Evolutionary conservation across 305 asterid species (phyloP), one percentile per base, ranked within the genome.

Genomic region (Solanum hybrid): DNA sequence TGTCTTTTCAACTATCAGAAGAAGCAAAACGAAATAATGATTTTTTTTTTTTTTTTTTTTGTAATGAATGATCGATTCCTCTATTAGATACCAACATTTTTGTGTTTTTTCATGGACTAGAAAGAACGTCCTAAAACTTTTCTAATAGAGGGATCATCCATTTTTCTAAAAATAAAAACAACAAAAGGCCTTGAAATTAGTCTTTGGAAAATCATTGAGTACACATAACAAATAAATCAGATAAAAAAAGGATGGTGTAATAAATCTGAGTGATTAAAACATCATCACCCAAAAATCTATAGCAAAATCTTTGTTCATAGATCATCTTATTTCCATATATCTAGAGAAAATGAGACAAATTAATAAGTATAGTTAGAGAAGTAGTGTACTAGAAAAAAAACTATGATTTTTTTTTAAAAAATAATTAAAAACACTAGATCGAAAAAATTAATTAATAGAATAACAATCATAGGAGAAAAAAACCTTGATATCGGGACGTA

Each of bases 401-500:
- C n/a, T n/a, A n/a, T n/a, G n/a, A n/a, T n/a, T 27, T 73, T 27
- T 27, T 73, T 72, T 70, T 37, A 32, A 32, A 7, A 36, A 11
- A n/a, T n/a, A n/a, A n/a, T n/a, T n/a, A 2, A 41, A 45, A n/a
- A 3, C n/a, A 20, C 2, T 61, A 61, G 72, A 61, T 87, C 89
- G 89, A 78, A 17, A 80, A 32, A 88, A 91, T 75, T 90, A 77
- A 91, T 70, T 31, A 17, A 77, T 14, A 26, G 86, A 76, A 38
- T 29, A 39, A 82, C n/a, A 82, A 39, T 26, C 20, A 27, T 41
- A 70, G 61, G 72, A 32, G 75, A 80, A 29, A 26, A 41, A 38
- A 93, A 96, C 99, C 99, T 95, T 96, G 9, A 96, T 95, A 90
- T 95, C 90, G 13, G 98, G 97, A 90, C 94, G 96, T 80, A 96